These are phyloP conservation scores for Melaleuca alternifolia DNA, from an alignment of 345 rosid species.

Conservation along the genomic window DNA sequence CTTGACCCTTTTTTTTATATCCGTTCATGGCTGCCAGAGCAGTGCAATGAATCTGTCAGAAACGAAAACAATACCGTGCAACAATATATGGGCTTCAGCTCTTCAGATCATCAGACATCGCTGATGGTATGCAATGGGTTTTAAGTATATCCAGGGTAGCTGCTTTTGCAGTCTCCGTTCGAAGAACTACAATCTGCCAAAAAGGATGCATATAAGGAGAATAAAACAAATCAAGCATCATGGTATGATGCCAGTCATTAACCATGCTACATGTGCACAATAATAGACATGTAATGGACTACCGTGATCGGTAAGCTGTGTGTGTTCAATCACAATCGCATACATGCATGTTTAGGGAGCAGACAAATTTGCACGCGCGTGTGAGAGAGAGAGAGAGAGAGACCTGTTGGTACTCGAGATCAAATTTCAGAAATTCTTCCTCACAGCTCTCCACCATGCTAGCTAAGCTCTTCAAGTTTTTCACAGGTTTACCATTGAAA, in stretches of 20 bases:
- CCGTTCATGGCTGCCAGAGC: neutral
- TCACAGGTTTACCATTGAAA: slow-evolving; percentile 56
- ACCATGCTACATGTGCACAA: neutral
- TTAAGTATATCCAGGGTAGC: slow-evolving; percentile 53
- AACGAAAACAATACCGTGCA: neutral
- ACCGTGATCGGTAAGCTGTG: too few relatives aligned
- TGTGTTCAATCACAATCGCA: neutral
- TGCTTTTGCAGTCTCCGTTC: slow-evolving; percentile 36
- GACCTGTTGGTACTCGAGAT: slow-evolving; percentile 56
- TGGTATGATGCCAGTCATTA: neutral
- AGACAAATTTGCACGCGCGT: neutral
- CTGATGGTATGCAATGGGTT: slow-evolving; percentile 55
- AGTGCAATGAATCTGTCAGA: neutral
- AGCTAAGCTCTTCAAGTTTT: slow-evolving; percentile 55
- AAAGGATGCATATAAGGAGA: neutral
- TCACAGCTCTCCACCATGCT: slow-evolving; percentile 50
- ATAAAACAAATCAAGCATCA: neutral
- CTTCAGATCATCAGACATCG: slow-evolving; percentile 58
- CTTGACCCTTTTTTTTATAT: neutral
- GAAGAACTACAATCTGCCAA: slow-evolving; percentile 49
- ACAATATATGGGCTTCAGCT: slow-evolving; percentile 7
- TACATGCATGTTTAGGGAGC: neutral
- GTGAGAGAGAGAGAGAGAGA: neutral
- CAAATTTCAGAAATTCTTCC: slow-evolving; percentile 52
- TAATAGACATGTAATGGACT: neutral